phyloP scores from a whole-genome alignment of 1,139 yeast genomes.

The Komagataea norvegica region DNA sequence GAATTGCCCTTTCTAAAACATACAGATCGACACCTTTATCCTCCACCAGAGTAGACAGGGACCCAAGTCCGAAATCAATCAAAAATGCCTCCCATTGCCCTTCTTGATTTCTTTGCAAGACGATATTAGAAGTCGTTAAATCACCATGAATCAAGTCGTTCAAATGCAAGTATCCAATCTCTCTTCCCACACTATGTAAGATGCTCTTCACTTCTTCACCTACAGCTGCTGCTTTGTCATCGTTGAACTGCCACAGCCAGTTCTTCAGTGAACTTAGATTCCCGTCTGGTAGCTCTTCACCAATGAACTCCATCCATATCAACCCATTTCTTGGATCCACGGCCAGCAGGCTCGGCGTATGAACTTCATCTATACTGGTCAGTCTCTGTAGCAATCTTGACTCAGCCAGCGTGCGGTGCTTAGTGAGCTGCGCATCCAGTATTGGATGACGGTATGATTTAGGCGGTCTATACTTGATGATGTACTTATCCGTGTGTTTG shows the following conservation, averaged over 20 bases:
- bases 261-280: slow-evolving; percentile 59
- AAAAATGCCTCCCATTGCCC: slow-evolving; percentile 45
- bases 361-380: slow-evolving; percentile 44
- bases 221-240: slow-evolving; percentile 28
- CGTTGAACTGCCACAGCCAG: slow-evolving; percentile 63
- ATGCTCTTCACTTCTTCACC: slow-evolving; percentile 38
- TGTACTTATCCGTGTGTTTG: slow-evolving; percentile 36
- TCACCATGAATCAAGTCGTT: slow-evolving; percentile 91
- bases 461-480: slow-evolving; percentile 82
- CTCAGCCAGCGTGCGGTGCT: slow-evolving; percentile 79
- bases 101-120: slow-evolving; percentile 38
- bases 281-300: slow-evolving; percentile 42
- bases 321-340: slow-evolving; percentile 76
- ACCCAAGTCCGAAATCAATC: slow-evolving; percentile 85
- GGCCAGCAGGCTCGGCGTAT: slow-evolving; percentile 65
- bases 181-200: slow-evolving; percentile 54
- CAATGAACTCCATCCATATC: slow-evolving; percentile 84
- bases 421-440: slow-evolving; percentile 71
- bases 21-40: slow-evolving; percentile 96
- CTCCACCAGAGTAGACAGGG: slow-evolving; percentile 73
- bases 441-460: slow-evolving; percentile 86
- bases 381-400: slow-evolving; percentile 70
- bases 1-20: slow-evolving; percentile 86
- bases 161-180: slow-evolving; percentile 68
- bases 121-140: slow-evolving; percentile 83